Conservation (phyloP, 75 land plant species). For the Cryptomeria japonica region DNA sequence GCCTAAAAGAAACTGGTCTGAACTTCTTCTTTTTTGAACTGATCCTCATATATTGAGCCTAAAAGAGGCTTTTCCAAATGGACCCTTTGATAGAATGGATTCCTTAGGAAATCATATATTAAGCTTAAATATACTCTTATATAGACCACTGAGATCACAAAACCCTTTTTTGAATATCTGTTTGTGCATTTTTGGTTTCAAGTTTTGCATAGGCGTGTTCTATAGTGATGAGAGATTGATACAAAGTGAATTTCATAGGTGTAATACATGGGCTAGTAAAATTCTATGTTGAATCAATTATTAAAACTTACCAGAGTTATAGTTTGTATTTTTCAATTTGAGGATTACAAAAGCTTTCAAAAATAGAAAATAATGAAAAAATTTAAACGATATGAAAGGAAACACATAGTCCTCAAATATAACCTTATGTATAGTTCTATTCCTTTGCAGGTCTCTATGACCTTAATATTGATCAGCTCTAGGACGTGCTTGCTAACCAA, state of each 20-base stretch:
- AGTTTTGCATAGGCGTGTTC: neutral
- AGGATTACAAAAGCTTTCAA: neutral
- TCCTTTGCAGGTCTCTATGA: neutral
- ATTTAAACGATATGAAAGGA: neutral
- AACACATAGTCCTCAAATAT: too few relatives aligned
- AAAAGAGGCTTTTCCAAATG: neutral
- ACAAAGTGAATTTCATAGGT: neutral
- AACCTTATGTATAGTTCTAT: neutral
- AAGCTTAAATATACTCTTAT: neutral
- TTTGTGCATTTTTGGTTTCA: neutral
- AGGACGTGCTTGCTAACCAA: neutral
- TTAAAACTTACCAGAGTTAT: neutral
- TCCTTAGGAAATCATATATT: neutral
- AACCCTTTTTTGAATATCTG: too few relatives aligned
- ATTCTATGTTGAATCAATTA: neutral
- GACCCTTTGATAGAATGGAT: neutral
- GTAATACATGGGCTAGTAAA: neutral
- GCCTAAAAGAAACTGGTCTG: neutral
- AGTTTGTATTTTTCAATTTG: neutral
- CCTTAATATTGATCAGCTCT: neutral
- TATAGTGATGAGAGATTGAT: neutral
- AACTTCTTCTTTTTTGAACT: neutral
- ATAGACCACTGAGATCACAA: neutral
- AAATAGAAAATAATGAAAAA: neutral
- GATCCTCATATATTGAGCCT: neutral